Conservation (phyloP, 495 filamentous ascomycete species). For the Penicillium maclennaniae region DNA sequence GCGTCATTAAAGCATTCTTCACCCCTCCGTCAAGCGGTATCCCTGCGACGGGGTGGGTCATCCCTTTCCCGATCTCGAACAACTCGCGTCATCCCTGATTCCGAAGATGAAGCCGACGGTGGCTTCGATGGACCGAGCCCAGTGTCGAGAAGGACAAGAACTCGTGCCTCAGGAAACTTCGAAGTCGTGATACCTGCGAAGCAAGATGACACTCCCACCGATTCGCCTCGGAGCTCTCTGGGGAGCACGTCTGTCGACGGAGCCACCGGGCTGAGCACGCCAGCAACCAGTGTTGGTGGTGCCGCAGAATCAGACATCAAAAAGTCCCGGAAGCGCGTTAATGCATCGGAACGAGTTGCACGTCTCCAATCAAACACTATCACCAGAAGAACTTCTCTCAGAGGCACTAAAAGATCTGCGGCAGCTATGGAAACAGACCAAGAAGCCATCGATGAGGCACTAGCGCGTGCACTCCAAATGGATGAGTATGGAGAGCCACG, state of each 20-base stretch:
- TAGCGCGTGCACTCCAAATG: slow-evolving; percentile 58
- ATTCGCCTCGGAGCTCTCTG: slow-evolving; percentile 24
- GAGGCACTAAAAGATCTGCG: slow-evolving; percentile 34
- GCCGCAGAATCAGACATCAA: slow-evolving; percentile 42
- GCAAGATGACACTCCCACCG: slow-evolving; percentile 22
- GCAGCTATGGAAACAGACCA: slow-evolving; percentile 29
- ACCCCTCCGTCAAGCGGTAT: slow-evolving; percentile 18
- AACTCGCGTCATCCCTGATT: slow-evolving; percentile 20
- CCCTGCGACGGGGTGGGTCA: slow-evolving; percentile 22
- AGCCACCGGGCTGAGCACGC: slow-evolving; percentile 65
- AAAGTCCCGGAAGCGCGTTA: slow-evolving; percentile 28
- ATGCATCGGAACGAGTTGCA: slow-evolving; percentile 37
- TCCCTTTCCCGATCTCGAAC: slow-evolving; percentile 17
- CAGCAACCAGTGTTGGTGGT: slow-evolving; percentile 69
- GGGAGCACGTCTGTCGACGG: slow-evolving; percentile 38
- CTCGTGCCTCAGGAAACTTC: slow-evolving; percentile 3
- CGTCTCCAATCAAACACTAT: slow-evolving; percentile 39
- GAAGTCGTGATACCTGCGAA: slow-evolving; percentile 40
- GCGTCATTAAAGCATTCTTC: slow-evolving; percentile 19
- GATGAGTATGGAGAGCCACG: slow-evolving; percentile 51
- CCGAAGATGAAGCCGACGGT: slow-evolving; percentile 22
- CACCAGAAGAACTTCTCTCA: slow-evolving; percentile 24
- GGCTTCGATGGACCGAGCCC: not conserved
- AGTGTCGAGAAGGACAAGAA: slow-evolving; percentile 1
- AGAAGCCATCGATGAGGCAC: slow-evolving; percentile 46